Evolutionary conservation across 352 stramenopile species (phyloP).

Genomic region (Phytophthora idaei): DNA sequence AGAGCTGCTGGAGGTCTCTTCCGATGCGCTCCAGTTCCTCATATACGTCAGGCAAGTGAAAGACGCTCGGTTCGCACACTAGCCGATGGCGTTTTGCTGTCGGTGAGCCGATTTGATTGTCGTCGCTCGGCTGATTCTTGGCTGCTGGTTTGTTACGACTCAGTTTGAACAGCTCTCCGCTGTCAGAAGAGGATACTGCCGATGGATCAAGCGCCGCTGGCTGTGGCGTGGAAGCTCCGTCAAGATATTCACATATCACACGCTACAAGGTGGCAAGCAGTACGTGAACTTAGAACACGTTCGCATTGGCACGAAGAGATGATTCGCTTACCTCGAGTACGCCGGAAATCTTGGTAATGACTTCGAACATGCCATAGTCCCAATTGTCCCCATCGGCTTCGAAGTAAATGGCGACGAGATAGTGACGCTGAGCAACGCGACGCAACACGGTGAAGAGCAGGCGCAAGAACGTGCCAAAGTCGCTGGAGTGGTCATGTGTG

Average conservation of each 20-base stretch:
- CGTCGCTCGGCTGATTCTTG: constrained; percentile 38
- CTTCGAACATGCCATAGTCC: constrained; percentile 72
- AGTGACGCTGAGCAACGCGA: constrained; percentile 72
- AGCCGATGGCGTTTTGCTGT: constrained; percentile 24
- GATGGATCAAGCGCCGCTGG: constrained; percentile 28
- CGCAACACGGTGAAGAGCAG: constrained; percentile 71
- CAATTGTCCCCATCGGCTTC: constrained; percentile 62
- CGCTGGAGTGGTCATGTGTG: constrained; percentile 60
- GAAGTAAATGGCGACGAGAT: constrained; percentile 66
- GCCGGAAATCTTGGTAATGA: constrained; percentile 67
- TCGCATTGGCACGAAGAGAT: neutral
- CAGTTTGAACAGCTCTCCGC: constrained; percentile 58
- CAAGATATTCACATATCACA: constrained; percentile 73
- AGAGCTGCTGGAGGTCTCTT: constrained; percentile 64
- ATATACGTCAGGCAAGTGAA: constrained; percentile 78
- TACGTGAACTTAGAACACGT: neutral
- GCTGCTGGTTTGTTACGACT: constrained; percentile 61
- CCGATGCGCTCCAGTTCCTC: constrained; percentile 68
- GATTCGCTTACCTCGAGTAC: constrained; percentile 56
- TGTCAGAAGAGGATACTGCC: constrained; percentile 16
- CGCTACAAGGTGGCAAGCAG: constrained; percentile 30
- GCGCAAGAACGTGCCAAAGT: constrained; percentile 74
- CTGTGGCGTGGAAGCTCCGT: constrained; percentile 40
- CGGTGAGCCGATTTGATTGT: constrained; percentile 28
- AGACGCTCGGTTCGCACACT: constrained; percentile 78